Conservation (phyloP, 1,284 basidiomycete species). For the Inonotus obliquus region DNA sequence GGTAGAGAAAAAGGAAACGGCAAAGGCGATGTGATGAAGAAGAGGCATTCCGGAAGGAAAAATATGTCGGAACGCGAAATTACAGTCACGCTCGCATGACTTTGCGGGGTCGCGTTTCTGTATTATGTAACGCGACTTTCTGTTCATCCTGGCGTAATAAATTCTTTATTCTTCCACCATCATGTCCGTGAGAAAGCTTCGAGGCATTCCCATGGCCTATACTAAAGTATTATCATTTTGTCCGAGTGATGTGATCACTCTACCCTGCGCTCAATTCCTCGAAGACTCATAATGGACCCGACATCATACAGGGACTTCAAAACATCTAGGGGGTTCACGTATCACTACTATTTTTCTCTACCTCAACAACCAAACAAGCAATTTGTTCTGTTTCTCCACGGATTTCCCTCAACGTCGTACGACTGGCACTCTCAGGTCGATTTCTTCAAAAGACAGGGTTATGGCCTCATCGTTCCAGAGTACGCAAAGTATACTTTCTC, state of each 20-base stretch:
- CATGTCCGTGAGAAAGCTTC: no score
- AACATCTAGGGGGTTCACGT: constrained; percentile 34
- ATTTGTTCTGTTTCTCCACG: constrained; percentile 28
- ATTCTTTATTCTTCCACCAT: not conserved
- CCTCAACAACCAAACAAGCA: constrained; percentile 20
- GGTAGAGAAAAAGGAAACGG: constrained; percentile 45
- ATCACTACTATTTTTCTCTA: constrained; percentile 30
- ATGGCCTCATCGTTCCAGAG: constrained; percentile 23
- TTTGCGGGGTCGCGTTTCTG: not conserved
- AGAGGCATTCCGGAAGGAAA: constrained; percentile 25
- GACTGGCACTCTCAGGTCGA: constrained; percentile 30
- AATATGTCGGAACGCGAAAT: not conserved
- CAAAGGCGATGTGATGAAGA: constrained; percentile 50
- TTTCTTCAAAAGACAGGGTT: constrained; percentile 23
- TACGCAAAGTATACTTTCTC: not conserved
- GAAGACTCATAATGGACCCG: constrained; percentile 27
- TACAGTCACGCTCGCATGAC: no score
- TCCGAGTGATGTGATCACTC: no score
- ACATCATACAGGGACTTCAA: constrained; percentile 30
- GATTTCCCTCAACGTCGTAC: constrained; percentile 27
- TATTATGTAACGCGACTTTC: not conserved
- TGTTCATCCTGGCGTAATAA: no score
- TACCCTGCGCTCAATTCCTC: no score
- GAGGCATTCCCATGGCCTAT: no score
- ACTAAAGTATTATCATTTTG: no score